Conservation (phyloP, 345 rosid species). For the Lepidium aucheri region DNA sequence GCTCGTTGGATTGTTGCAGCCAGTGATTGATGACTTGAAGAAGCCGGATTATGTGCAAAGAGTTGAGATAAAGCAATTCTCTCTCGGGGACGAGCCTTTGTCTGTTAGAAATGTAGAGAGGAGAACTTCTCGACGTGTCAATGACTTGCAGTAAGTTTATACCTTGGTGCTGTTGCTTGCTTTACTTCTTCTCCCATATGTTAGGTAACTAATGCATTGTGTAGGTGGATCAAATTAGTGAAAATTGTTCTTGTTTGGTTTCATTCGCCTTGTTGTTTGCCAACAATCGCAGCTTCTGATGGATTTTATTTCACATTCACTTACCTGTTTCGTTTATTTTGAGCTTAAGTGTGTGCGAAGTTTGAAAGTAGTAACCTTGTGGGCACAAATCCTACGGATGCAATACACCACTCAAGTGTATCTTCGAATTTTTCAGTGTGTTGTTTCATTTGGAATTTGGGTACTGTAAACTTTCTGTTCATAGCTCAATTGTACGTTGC, state of each 20-base stretch:
- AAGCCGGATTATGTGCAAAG: conserved; percentile 94
- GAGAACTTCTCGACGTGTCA: conserved; percentile 81
- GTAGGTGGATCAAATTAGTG: background rate
- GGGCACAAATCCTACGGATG: background rate
- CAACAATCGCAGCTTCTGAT: background rate
- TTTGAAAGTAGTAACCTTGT: background rate
- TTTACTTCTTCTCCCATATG: background rate
- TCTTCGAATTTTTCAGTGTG: background rate
- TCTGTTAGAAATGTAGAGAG: conserved; percentile 95
- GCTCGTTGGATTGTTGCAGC: conserved; percentile 84
- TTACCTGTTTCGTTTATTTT: background rate
- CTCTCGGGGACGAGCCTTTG: conserved; percentile 90
- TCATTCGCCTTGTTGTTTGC: background rate
- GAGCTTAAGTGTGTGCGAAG: background rate
- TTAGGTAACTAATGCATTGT: background rate
- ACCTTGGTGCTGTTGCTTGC: background rate
- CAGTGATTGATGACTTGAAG: conserved; percentile 87
- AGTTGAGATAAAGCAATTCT: conserved; percentile 88
- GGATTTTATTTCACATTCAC: background rate
- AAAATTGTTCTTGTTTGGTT: background rate
- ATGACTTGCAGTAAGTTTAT: conserved; percentile 87
- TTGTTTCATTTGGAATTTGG: background rate
- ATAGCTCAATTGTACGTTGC: conserved; percentile 2
- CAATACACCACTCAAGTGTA: background rate
- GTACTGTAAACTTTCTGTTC: background rate